Evolutionary conservation across 106 monocot species (phyloP).

Genomic region (Dendrobium chrysotoxum): DNA sequence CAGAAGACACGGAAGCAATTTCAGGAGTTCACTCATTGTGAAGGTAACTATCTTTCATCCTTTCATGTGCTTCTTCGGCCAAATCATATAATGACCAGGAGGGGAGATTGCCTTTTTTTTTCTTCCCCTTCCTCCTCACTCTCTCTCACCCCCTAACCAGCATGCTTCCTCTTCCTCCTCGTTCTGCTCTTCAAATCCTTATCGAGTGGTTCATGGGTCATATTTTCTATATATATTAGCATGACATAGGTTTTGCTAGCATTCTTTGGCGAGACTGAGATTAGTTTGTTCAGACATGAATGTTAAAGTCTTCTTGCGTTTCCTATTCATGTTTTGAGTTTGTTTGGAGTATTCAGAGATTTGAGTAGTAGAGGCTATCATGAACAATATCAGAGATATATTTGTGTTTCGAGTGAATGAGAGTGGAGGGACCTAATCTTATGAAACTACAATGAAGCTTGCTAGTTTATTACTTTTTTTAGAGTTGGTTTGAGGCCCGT

Average conservation of each 20-base stretch:
- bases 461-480: too few relatives aligned
- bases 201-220: neutral
- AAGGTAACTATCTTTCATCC: too few relatives aligned
- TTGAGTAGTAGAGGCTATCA: neutral
- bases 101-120: neutral
- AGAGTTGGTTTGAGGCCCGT: too few relatives aligned
- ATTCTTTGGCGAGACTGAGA: neutral
- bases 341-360: neutral
- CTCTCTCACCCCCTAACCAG: neutral
- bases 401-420: too few relatives aligned
- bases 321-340: neutral
- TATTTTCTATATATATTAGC: neutral
- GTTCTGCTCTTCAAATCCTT: neutral
- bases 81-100: neutral
- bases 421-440: too few relatives aligned
- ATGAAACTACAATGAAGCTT: too few relatives aligned
- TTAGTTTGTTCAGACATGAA: neutral
- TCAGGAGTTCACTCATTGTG: too few relatives aligned
- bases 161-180: neutral
- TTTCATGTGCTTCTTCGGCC: too few relatives aligned
- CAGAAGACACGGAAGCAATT: too few relatives aligned
- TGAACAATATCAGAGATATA: neutral
- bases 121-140: neutral
- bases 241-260: neutral
- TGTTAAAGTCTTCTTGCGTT: neutral